phyloP scores from a whole-genome alignment of 768 basidiomycete genomes.

The Pholiota molesta region DNA sequence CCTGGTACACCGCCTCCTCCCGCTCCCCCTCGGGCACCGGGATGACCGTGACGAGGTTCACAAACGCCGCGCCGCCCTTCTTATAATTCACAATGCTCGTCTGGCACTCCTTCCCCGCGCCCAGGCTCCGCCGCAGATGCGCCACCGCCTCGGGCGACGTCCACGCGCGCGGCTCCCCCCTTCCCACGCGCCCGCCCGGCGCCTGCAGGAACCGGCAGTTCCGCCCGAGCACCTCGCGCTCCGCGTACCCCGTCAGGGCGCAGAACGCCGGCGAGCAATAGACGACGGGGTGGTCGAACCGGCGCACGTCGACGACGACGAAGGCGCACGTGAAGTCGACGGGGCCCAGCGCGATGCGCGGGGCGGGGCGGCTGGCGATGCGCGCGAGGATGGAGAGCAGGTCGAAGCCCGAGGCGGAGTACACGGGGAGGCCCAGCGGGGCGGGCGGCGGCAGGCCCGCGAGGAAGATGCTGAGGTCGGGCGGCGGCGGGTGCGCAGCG shows the following conservation, averaged over 20 bases:
- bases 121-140: constrained; percentile 65
- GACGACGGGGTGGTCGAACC: constrained; percentile 85
- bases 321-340: constrained; percentile 95
- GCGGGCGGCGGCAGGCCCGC: constrained; percentile 13
- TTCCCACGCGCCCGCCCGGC: constrained; percentile 52
- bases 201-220: constrained; percentile 93
- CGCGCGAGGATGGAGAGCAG: constrained; percentile 80
- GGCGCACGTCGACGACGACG: constrained; percentile 81
- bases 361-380: constrained; percentile 73
- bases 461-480: constrained; percentile 18
- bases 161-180: constrained; percentile 50
- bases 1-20: constrained; percentile 82
- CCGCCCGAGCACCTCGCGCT: constrained; percentile 78
- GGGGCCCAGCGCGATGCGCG: constrained; percentile 80
- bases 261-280: constrained; percentile 90
- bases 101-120: constrained; percentile 86
- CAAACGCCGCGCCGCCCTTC: constrained; percentile 83
- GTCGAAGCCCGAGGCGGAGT: constrained; percentile 92
- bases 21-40: constrained; percentile 77
- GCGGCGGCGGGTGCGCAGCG: neutral
- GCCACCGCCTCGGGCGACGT: constrained; percentile 65
- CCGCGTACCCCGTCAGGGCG: constrained; percentile 72
- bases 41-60: constrained; percentile 91
- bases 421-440: constrained; percentile 55
- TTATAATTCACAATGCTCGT: constrained; percentile 85